These are phyloP conservation scores for Ambrosiella beaveri DNA, from an alignment of 2,329 filamentous ascomycete genomes.

Conservation along the genomic window DNA sequence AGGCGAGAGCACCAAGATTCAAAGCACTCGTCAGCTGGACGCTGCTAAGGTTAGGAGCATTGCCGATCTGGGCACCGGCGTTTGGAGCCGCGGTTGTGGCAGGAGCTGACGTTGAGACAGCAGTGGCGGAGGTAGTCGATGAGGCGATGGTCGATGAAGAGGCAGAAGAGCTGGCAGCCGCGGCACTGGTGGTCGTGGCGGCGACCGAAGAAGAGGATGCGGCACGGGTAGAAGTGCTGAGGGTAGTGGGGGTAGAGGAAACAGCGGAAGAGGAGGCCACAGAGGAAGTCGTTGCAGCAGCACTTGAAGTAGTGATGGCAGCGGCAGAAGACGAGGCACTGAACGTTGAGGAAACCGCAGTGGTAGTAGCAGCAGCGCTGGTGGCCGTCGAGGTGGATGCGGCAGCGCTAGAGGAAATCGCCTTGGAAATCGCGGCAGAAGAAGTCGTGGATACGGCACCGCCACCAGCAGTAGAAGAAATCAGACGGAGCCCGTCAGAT, in stretches of 20 bases:
- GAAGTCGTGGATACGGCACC: not conserved
- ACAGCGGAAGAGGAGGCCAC: conserved; percentile 7
- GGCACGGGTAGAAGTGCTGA: conserved; percentile 9
- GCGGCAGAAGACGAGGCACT: conserved; percentile 5
- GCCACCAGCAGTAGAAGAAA: not conserved
- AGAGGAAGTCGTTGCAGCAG: not conserved
- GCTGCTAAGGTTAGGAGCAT: conserved; percentile 24
- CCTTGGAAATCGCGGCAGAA: not conserved
- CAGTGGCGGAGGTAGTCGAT: conserved; percentile 5
- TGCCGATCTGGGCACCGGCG: conserved; percentile 14
- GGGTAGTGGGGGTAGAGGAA: conserved; percentile 1
- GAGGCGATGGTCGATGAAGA: conserved; percentile 2
- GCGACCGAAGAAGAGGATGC: conserved; percentile 6
- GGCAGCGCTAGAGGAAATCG: conserved; percentile 3
- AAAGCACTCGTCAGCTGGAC: conserved; percentile 27
- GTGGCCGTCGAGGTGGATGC: conserved; percentile 10
- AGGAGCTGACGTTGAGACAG: conserved; percentile 14
- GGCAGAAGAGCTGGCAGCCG: conserved; percentile 11
- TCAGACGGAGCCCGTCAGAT: not conserved
- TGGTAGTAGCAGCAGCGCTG: conserved; percentile 4
- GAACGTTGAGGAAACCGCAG: not conserved
- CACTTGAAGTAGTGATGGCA: conserved; percentile 11
- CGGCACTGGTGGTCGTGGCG: conserved; percentile 4
- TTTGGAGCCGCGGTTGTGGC: conserved; percentile 17
- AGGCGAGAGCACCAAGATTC: conserved; percentile 26